Conservation (phyloP, 139 green algal genomes). For the Volvox africanus region DNA sequence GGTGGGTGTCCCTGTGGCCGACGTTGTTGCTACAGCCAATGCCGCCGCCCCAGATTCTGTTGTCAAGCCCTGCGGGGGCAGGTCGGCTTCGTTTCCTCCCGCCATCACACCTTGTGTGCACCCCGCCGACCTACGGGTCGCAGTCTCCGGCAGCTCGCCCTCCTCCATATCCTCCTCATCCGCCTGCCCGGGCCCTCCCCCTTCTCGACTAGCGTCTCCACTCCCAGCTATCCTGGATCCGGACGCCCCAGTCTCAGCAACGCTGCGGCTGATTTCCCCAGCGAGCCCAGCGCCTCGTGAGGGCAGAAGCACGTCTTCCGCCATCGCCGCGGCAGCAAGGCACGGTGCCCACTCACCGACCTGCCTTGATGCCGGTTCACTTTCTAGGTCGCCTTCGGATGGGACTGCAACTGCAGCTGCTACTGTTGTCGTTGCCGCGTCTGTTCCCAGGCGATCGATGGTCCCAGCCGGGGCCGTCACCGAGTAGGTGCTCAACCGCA, state of each 20-base stretch:
- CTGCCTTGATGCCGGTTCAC: too few relatives aligned
- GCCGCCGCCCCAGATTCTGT: neutral
- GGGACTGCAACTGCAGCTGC: neutral
- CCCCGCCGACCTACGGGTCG: neutral
- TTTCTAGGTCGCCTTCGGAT: neutral
- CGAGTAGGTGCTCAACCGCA: neutral
- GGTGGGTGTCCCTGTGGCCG: neutral
- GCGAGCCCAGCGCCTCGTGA: neutral
- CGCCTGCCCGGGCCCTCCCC: too few relatives aligned
- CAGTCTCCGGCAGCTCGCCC: conserved; percentile 18
- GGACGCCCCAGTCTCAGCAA: neutral
- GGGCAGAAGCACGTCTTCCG: neutral
- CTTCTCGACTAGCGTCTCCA: neutral
- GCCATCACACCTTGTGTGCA: neutral
- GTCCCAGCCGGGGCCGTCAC: too few relatives aligned
- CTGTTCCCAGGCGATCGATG: neutral
- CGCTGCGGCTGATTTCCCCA: neutral
- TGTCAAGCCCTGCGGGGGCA: neutral
- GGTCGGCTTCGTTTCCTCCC: neutral
- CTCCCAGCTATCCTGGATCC: neutral
- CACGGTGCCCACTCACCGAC: too few relatives aligned
- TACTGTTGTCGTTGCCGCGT: neutral
- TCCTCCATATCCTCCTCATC: conserved; percentile 43
- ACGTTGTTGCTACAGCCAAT: neutral
- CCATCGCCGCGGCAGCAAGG: neutral